A percentile compares a stretch with the other conserved stretches of the same genome.
phyloP scores from a whole-genome alignment of 2,329 filamentous ascomycete species.

The Diatrype stigma region DNA sequence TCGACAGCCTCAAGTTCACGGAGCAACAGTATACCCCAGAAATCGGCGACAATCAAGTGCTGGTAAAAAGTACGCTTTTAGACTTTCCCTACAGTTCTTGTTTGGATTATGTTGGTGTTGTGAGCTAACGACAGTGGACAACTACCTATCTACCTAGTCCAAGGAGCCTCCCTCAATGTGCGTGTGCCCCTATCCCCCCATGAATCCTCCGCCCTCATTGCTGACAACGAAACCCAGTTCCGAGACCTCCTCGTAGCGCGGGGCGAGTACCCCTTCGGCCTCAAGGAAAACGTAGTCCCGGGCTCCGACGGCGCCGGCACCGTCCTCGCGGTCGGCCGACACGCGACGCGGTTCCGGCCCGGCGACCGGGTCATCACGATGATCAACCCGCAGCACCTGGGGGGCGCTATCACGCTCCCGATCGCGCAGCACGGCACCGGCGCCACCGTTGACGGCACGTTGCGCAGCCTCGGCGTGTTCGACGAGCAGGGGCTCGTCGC shows the following conservation, averaged over 20 bases:
- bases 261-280: slow-evolving; percentile 18
- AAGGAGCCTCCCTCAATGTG: slow-evolving; percentile 17
- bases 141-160: too few relatives aligned
- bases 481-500: slow-evolving; percentile 54
- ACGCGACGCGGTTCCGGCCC: slow-evolving; percentile 44
- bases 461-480: slow-evolving; percentile 27
- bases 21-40: too few relatives aligned
- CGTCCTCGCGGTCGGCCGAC: slow-evolving; percentile 43
- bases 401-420: slow-evolving; percentile 10
- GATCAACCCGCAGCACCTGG: slow-evolving; percentile 19
- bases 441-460: slow-evolving; percentile 24
- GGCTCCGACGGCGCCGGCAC: slow-evolving; percentile 48
- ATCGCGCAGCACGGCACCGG: slow-evolving; percentile 16
- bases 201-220: not conserved
- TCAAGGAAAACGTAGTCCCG: slow-evolving; percentile 20
- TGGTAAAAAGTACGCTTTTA: too few relatives aligned
- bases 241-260: slow-evolving; percentile 5
- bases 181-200: not conserved
- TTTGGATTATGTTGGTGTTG: too few relatives aligned
- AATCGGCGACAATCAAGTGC: too few relatives aligned
- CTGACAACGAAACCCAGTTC: slow-evolving; percentile 2
- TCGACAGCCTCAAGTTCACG: too few relatives aligned
- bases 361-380: slow-evolving; percentile 45
- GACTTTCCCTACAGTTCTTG: too few relatives aligned
- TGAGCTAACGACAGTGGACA: too few relatives aligned